Evolutionary conservation across 805 yeast genomes (phyloP), one percentile per base, ranked within the genome.

Genomic region (Saccharomycopsis microspora): DNA sequence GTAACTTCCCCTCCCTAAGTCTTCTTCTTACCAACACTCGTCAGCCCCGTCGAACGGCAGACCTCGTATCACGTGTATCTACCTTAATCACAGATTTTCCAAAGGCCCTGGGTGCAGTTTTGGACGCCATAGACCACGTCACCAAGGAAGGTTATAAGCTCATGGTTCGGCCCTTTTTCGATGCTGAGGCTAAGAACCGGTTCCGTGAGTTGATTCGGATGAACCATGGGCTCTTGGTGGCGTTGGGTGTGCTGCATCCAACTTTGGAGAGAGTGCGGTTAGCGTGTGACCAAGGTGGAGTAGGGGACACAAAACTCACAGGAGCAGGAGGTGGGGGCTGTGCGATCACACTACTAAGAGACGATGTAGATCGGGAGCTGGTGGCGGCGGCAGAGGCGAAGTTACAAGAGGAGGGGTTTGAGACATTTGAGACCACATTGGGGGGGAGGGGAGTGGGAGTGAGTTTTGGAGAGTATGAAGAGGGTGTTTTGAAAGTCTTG

Each of bases 321-420:
- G 98, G 98, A 39, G 98, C 98, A 0, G 98, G 98, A 35, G 98
- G 98, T 27, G 98, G 98, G 44, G 98, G 98, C 2, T 93, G 98
- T 69, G 95, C 97, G 7, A 82, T 93, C 48, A 93, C 97, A 0
- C 65, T 93, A 37, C 69, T 89, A 10, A 55, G 57, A 11, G 78
- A 74, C 39, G 69, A 66, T 3, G 64, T 62, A 1, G 56, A 57
- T 1, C 68, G 62, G 19, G 60, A 55, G 1, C 63, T 60, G 3
- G 58, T 59, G 11, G 60, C 75, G 5, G 57, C 58, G 1, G 70
- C 72, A 28, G 60, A 63, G 4, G 39, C 47, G 1, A 65, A 64
- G 48, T 71, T 75, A 43, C 60, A 60, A 1, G 52, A 57, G 0
- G 66, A 70, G 44, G 85, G 85, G 0, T 89, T 75, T 61, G 85